Conservation (phyloP, 176 grass and related monocot genomes). For the Tuctoria greenei region DNA sequence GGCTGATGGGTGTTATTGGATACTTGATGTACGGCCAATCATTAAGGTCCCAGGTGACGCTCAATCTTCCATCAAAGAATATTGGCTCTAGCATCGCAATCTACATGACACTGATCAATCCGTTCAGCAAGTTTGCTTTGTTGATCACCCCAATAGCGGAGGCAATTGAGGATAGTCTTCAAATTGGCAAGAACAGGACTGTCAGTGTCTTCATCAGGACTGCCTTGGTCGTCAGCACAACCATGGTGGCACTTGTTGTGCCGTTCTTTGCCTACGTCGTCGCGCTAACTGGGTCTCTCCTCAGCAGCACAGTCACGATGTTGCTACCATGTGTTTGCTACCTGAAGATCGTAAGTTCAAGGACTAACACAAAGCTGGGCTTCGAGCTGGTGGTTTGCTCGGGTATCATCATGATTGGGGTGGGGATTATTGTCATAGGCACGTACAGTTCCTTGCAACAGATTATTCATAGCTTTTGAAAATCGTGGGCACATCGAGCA, state of each 20-base stretch:
- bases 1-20: slow-evolving; percentile 60
- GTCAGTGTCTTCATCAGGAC: slow-evolving; percentile 47
- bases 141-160: slow-evolving; percentile 52
- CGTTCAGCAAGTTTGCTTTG: slow-evolving; percentile 64
- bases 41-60: slow-evolving; percentile 68
- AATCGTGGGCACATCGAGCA: slow-evolving; percentile 35
- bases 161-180: slow-evolving; percentile 64
- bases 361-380: slow-evolving; percentile 41
- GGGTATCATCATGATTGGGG: slow-evolving; percentile 50
- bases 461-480: slow-evolving; percentile 67
- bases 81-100: slow-evolving; percentile 63
- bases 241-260: slow-evolving; percentile 51
- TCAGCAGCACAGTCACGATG: slow-evolving; percentile 69
- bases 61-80: slow-evolving; percentile 60
- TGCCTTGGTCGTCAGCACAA: slow-evolving; percentile 64
- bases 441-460: slow-evolving; percentile 73
- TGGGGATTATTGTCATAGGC: slow-evolving; percentile 51
- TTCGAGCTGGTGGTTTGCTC: slow-evolving; percentile 50
- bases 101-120: slow-evolving; percentile 86
- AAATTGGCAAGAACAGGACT: slow-evolving; percentile 37
- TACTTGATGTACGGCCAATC: slow-evolving; percentile 82
- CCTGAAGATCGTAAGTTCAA: slow-evolving; percentile 64
- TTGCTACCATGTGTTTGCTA: slow-evolving; percentile 72
- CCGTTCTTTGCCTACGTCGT: slow-evolving; percentile 69
- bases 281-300: slow-evolving; percentile 60